These are phyloP conservation scores for Clarireedia hainanense DNA, from an alignment of 2,329 filamentous ascomycete genomes.

Conservation along the genomic window DNA sequence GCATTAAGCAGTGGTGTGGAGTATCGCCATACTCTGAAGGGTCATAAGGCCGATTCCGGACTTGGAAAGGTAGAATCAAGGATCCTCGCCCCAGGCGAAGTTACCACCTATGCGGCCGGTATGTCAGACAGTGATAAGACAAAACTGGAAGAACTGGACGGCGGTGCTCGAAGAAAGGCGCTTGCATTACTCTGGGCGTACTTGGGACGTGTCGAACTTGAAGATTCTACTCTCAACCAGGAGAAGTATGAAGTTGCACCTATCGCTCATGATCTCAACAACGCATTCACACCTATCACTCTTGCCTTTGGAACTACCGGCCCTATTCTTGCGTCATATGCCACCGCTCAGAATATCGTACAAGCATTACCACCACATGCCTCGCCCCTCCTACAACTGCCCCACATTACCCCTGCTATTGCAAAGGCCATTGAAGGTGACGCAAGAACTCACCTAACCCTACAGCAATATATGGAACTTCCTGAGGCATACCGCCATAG, in stretches of 20 bases:
- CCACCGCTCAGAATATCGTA: constrained; percentile 76
- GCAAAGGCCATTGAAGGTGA: constrained; percentile 64
- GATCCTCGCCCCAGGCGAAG: constrained; percentile 56
- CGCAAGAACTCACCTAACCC: constrained; percentile 63
- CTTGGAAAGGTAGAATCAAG: constrained; percentile 78
- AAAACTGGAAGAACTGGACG: constrained; percentile 72
- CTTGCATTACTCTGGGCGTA: constrained; percentile 93
- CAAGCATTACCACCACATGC: constrained; percentile 79
- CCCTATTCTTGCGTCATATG: constrained; percentile 76
- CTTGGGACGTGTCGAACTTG: constrained; percentile 77
- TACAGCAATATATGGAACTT: constrained; percentile 85
- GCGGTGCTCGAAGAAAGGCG: constrained; percentile 73
- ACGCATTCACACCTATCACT: constrained; percentile 78
- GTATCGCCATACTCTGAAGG: constrained; percentile 68
- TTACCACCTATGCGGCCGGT: constrained; percentile 44
- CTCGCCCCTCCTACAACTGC: constrained; percentile 86
- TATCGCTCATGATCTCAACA: constrained; percentile 75
- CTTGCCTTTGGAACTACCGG: constrained; percentile 79
- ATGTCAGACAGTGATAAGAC: constrained; percentile 67
- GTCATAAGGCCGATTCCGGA: constrained; percentile 71
- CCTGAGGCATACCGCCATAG: constrained; percentile 66
- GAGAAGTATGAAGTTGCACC: constrained; percentile 87
- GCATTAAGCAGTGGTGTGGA: constrained; percentile 83
- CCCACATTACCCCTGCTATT: constrained; percentile 66
- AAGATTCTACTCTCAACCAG: constrained; percentile 67